phyloP scores from a whole-genome alignment of 768 basidiomycete species.

The Auricularia cornea region DNA sequence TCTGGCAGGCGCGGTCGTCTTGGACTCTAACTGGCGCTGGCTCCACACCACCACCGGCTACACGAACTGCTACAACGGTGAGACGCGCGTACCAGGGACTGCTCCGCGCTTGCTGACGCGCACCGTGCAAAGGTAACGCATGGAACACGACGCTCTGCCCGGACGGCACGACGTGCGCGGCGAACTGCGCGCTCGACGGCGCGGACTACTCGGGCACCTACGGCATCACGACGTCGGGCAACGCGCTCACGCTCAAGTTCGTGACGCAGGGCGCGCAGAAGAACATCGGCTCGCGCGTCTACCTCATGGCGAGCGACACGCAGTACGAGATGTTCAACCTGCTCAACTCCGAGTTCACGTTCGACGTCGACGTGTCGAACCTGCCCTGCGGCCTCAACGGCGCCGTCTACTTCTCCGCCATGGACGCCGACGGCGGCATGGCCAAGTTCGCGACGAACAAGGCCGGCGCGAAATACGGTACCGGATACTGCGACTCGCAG shows the following conservation, averaged over 20 bases:
- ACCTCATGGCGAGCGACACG: conserved; percentile 40
- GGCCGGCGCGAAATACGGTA: conserved; percentile 18
- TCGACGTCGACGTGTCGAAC: conserved; percentile 51
- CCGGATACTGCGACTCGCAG: conserved; percentile 51
- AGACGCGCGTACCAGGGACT: neutral
- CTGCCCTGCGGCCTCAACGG: conserved; percentile 54
- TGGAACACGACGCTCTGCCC: conserved; percentile 28
- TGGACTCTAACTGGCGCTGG: conserved; percentile 9
- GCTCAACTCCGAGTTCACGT: conserved; percentile 49
- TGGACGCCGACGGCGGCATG: conserved; percentile 50
- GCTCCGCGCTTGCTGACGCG: neutral
- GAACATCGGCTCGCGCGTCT: conserved; percentile 31
- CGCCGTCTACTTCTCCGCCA: conserved; percentile 51
- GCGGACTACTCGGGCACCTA: conserved; percentile 21
- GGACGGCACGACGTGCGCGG: conserved; percentile 22
- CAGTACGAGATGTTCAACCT: conserved; percentile 44
- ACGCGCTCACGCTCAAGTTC: conserved; percentile 7
- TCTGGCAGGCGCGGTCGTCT: conserved; percentile 5
- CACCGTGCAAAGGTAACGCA: conserved; percentile 12
- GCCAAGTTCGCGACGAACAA: conserved; percentile 42
- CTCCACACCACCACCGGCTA: conserved; percentile 17
- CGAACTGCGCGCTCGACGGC: conserved; percentile 25
- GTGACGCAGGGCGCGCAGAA: conserved; percentile 7
- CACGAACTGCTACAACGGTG: conserved; percentile 29
- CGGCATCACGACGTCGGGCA: conserved; percentile 11